Evolutionary conservation across 2,329 filamentous ascomycete genomes (phyloP).

Genomic region (Plenodomus biglobosus): DNA sequence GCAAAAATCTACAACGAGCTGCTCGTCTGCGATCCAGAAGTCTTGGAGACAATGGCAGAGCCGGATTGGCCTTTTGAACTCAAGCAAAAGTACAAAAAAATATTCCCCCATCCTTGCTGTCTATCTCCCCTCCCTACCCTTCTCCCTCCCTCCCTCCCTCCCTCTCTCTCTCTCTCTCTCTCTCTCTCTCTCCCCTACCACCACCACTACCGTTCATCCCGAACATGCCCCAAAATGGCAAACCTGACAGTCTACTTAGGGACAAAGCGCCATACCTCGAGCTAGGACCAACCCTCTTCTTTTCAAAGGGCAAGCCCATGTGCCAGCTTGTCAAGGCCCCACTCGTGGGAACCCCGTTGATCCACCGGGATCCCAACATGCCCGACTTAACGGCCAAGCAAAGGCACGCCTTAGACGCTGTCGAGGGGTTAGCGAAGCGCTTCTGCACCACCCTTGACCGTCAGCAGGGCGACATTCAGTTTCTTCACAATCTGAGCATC

Average conservation of each 20-base stretch:
- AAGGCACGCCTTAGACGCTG: constrained; percentile 30
- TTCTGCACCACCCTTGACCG: constrained; percentile 38
- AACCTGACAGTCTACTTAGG: constrained; percentile 12
- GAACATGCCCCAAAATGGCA: too few relatives aligned
- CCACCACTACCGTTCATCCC: too few relatives aligned
- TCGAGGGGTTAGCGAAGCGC: constrained; percentile 33
- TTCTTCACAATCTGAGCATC: constrained; percentile 42
- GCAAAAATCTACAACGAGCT: constrained; percentile 43
- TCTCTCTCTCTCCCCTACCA: too few relatives aligned
- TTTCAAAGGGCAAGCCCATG: constrained; percentile 41
- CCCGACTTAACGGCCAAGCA: constrained; percentile 34
- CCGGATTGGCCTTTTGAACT: constrained; percentile 43
- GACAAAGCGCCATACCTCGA: constrained; percentile 36
- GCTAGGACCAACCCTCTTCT: constrained; percentile 39
- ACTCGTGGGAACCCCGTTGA: constrained; percentile 37
- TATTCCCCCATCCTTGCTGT: too few relatives aligned
- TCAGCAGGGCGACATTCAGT: constrained; percentile 41
- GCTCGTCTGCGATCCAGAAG: constrained; percentile 33
- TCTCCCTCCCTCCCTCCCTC: too few relatives aligned
- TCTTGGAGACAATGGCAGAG: constrained; percentile 40
- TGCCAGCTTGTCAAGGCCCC: constrained; percentile 44
- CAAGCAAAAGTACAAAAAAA: constrained; percentile 43
- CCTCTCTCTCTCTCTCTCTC: too few relatives aligned
- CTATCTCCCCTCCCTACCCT: too few relatives aligned
- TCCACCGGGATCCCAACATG: constrained; percentile 36